phyloP scores from a whole-genome alignment of 371 early-diverging fungal species.

The Mortierella sp. region DNA sequence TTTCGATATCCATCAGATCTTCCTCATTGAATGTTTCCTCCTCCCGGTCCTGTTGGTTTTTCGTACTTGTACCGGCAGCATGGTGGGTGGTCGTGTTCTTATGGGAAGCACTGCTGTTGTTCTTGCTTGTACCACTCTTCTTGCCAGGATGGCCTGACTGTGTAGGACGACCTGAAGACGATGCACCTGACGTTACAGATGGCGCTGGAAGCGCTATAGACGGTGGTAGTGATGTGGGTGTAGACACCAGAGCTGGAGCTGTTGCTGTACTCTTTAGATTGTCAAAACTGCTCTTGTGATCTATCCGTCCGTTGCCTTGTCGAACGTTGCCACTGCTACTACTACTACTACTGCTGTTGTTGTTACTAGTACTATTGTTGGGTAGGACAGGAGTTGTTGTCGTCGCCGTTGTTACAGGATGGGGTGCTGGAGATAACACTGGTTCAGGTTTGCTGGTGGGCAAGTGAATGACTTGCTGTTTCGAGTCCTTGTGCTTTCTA shows the following conservation, averaged over 20 bases:
- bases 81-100: no score
- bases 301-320: constrained; percentile 20
- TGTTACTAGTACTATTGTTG: neutral
- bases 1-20: constrained; percentile 25
- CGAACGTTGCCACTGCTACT: no score
- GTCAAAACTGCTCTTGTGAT: constrained; percentile 1
- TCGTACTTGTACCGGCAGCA: no score
- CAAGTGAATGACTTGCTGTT: constrained; percentile 27
- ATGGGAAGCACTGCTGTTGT: no score
- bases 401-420: constrained; percentile 16
- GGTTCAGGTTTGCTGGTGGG: constrained; percentile 38
- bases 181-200: neutral
- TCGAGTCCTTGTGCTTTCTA: constrained; percentile 31
- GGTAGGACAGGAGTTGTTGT: neutral
- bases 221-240: no score
- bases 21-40: constrained; percentile 18
- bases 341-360: no score
- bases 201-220: neutral
- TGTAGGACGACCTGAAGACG: constrained; percentile 1
- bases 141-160: neutral
- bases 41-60: constrained; percentile 9
- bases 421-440: constrained; percentile 8
- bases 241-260: constrained; percentile 10
- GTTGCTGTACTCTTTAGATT: neutral
- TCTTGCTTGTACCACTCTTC: no score